Base-by-base conservation (phyloP, 2,329 filamentous ascomycete genomes). In the Torrubiella hemipterigena region DNA sequence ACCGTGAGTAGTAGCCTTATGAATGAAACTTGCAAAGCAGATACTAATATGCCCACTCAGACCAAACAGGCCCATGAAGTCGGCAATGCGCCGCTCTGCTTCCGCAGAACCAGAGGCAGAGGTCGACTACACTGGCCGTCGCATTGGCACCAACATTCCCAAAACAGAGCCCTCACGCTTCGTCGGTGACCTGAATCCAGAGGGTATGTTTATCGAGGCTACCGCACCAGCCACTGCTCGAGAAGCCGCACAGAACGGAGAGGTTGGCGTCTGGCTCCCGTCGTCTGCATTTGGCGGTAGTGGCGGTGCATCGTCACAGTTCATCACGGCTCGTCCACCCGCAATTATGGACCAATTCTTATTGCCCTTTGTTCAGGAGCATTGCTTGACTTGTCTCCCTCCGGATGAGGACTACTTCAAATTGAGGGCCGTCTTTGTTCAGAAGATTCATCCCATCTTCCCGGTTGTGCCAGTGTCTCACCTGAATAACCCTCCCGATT, bases 101-200 rank as follows among this genome's bases (percentile, higher is more conserved):
- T n/a, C n/a, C n/a, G n/a, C n/a, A n/a, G n/a, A n/a, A n/a, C n/a
- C n/a, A n/a, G n/a, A n/a, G n/a, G n/a, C n/a, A n/a, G n/a, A n/a
- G n/a, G n/a, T n/a, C n/a, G n/a, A n/a, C n/a, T n/a, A n/a, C n/a
- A n/a, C n/a, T n/a, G n/a, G n/a, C n/a, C n/a, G n/a, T n/a, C n/a
- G n/a, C n/a, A n/a, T n/a, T n/a, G n/a, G n/a, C n/a, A 42, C 24
- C 17, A 46, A 33, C 11, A 31, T 41, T 3, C 36, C 44, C 10
- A 43, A 42, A 19, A 34, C 47, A 8, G 46, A 47, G 23, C 52
- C 54, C 1, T 56, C 55, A 2, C 64, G 70, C 6, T 75, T 73
- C 33, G 63, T 75, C 22, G 69, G 70, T 13, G 70, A 75, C 42
- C 43, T 73, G 17, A 76, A 72, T 39, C 72, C 71, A 3, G 71